These are phyloP conservation scores for Taphrina populina DNA, from an alignment of 1,139 yeast species.

Conservation along the genomic window DNA sequence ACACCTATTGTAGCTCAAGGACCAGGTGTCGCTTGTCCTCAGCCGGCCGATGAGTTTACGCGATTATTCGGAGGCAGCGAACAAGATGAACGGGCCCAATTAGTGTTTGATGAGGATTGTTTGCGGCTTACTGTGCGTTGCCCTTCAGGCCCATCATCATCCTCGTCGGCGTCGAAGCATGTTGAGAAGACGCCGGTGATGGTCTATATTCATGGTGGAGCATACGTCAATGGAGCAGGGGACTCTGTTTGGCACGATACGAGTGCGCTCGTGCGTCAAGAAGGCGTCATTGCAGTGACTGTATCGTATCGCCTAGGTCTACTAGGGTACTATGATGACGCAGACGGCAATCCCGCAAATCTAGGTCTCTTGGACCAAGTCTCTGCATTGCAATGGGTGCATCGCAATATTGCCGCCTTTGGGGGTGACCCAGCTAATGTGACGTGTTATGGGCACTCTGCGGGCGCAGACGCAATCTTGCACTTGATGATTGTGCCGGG, in stretches of 20 bases:
- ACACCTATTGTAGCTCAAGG: background rate
- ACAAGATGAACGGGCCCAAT: background rate
- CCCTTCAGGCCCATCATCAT: background rate
- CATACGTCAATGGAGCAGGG: slow-evolving; percentile 1
- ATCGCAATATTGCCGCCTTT: slow-evolving; percentile 44
- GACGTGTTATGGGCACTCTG: slow-evolving; percentile 22
- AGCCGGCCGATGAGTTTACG: background rate
- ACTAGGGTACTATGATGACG: slow-evolving; percentile 1
- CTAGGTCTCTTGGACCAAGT: slow-evolving; percentile 46
- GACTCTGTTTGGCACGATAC: slow-evolving; percentile 4
- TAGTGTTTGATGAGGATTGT: slow-evolving; percentile 7
- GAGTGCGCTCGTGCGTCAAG: background rate
- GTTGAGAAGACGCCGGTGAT: background rate
- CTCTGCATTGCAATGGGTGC: slow-evolving; percentile 46
- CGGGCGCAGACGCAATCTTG: slow-evolving; percentile 11
- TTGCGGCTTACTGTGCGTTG: slow-evolving; percentile 1
- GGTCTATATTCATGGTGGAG: slow-evolving; percentile 8
- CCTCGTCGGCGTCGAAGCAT: background rate
- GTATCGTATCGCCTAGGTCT: slow-evolving; percentile 4
- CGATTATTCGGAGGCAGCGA: background rate
- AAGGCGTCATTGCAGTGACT: background rate
- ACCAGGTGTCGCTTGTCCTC: slow-evolving; percentile 2
- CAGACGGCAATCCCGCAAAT: slow-evolving; percentile 38
- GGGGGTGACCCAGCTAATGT: slow-evolving; percentile 47
- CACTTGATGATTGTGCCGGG: slow-evolving; percentile 2